Base-by-base conservation (phyloP, 23 red algal genomes). In the Cyanidioschyzon merolae region DNA sequence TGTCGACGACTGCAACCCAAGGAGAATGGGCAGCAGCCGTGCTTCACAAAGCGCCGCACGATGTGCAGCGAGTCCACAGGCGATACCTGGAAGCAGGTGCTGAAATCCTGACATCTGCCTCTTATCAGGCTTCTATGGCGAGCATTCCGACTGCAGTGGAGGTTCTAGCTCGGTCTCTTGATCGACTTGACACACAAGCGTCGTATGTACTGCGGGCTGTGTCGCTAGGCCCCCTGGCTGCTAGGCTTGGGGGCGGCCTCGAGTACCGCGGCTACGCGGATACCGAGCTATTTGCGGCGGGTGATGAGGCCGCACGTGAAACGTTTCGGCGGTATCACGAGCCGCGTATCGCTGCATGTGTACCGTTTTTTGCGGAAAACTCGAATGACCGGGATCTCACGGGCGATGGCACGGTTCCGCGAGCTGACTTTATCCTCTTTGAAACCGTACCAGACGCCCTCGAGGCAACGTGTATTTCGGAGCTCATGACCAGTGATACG, bases 361-460 rank as follows among this genome's bases (percentile, higher is more conserved):
- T 54, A 54, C 45, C 45, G 45, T 54, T 54, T 21, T 21, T 54
- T 7, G 45, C 7, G 21, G 45, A 54, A 21, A 54, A 7, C 7
- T 15, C 12, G 7, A 15, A 7, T 54, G 45, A 54, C 7, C 7
- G 7, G 45, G 45, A 54, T 54, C 45, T 7, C 21, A 15, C 21
- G 12, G 45, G 21, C 7, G 21, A 21, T 21, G 45, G 45, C 45
- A 21, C 45, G 12, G 45, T 54, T 54, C 21, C 45, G 45, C 16
- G 17, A 0, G 36, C 54, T 32, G 78, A 81, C 68, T 58, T 40
- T 2, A 67, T 81, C 35, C 39, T 71, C 25, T 81, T 81, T 40
- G 78, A 81, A 30, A 81, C 78, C 2, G 41, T 81, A 40, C 78
- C 78, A 0, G 78, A 81, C 41, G 68, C 68, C 0, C 36, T 71